Conservation (phyloP, 179 eudicot genomes). For the Actinidia chinensis region DNA sequence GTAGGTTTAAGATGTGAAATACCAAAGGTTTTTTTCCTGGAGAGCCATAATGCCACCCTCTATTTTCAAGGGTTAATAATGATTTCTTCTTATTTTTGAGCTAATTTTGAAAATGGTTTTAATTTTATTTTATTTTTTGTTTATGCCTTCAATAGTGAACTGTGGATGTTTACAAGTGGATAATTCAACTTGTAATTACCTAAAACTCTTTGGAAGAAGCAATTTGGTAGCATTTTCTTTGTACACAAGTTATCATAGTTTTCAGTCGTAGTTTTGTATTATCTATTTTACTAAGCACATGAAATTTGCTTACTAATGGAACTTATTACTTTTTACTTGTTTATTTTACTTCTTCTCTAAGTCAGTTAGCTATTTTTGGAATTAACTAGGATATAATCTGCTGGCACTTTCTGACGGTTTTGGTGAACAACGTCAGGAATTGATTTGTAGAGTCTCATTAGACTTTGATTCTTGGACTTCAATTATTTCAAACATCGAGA, state of each 20-base stretch:
- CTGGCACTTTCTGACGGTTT: conserved; percentile 26
- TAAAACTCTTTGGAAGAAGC: background rate
- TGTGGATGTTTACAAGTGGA: background rate
- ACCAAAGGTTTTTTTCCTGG: background rate
- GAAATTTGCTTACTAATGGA: background rate
- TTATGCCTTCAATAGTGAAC: no score
- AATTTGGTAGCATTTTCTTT: background rate
- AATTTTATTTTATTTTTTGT: background rate
- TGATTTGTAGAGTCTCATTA: conserved; percentile 38
- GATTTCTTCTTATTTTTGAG: background rate
- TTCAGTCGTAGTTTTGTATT: background rate
- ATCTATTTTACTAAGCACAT: background rate
- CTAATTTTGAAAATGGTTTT: background rate
- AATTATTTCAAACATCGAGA: conserved; percentile 55
- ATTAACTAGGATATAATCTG: conserved; percentile 9
- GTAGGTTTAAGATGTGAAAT: no score
- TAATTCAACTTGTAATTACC: background rate
- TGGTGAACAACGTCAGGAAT: conserved; percentile 37
- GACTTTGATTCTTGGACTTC: conserved; percentile 61
- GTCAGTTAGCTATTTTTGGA: background rate
- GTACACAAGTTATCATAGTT: background rate
- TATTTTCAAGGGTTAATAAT: no score
- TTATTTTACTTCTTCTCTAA: background rate
- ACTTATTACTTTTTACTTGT: background rate
- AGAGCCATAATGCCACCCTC: background rate